Evolutionary conservation across 1,284 basidiomycete species (phyloP).

Genomic region (Malassezia pachydermatis): DNA sequence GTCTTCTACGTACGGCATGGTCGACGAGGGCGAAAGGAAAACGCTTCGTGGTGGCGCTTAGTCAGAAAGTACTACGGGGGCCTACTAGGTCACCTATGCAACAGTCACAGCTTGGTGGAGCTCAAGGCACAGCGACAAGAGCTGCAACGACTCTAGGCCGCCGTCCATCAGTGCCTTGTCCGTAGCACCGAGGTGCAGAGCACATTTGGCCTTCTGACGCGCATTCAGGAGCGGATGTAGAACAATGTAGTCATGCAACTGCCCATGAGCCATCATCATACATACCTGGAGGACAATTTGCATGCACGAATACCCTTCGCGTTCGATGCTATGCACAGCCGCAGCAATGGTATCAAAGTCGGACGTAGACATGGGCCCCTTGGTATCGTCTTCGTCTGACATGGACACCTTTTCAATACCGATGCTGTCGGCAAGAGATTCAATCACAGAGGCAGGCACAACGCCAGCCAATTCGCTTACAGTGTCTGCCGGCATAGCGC

Average conservation of each 20-base stretch:
- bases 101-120: slow-evolving; percentile 47
- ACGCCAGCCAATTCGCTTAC: slow-evolving; percentile 97
- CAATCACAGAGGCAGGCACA: slow-evolving; percentile 67
- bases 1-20: slow-evolving; percentile 21
- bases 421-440: slow-evolving; percentile 61
- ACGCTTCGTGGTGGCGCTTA: neutral
- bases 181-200: slow-evolving; percentile 78
- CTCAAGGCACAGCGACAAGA: slow-evolving; percentile 71
- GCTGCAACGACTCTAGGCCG: slow-evolving; percentile 94
- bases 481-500: slow-evolving; percentile 34
- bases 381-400: slow-evolving; percentile 47
- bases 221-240: slow-evolving; percentile 69
- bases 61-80: neutral
- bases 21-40: slow-evolving; percentile 1
- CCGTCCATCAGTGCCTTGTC: slow-evolving; percentile 95
- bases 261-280: neutral
- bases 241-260: slow-evolving; percentile 86
- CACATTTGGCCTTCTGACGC: slow-evolving; percentile 70
- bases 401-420: slow-evolving; percentile 58
- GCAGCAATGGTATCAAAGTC: slow-evolving; percentile 64
- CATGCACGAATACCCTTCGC: slow-evolving; percentile 83
- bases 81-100: neutral
- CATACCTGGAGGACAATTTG: slow-evolving; percentile 77
- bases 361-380: slow-evolving; percentile 7
- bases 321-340: slow-evolving; percentile 65